Evolutionary conservation across 257 asterid species (phyloP), one percentile per base, ranked within the genome.

Genomic region (Ballota nigra): DNA sequence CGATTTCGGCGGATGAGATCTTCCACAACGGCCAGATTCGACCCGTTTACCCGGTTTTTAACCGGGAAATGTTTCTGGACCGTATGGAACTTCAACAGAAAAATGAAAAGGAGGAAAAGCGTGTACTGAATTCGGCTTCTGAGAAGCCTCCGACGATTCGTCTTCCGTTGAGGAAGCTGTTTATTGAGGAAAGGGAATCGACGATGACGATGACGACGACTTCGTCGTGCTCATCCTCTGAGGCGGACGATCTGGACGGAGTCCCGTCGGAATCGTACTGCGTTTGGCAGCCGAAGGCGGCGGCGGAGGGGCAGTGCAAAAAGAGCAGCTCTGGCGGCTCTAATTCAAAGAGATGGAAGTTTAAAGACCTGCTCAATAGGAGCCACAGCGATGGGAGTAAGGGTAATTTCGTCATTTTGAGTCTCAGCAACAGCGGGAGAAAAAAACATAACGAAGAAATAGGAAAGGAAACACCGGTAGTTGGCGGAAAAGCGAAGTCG

Each of bases 21-120:
- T 88, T 86, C 85, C 79, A 58, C 62, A 78, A 91, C 84, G 94
- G 96, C 18, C 87, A 81, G 86, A 88, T 91, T 78, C 88, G 89
- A 11, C 86, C 94, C 10, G 79, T 75, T 52, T 89, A 73, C 80
- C 95, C 96, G 0, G 66, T 87, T 64, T 89, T 87, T 26, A 76
- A 79, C 59, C 60, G 77, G 15, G 76, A 78, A 24, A 58, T 85
- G 70, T 67, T 80, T 3, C 60, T 71, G 38, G 72, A 56, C 8
- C 49, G 66, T 15, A 15, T 3, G n/a, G 45, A 52, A 11, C 19
- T 65, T 18, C 60, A 51, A 28, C 31, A 66, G 8, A 68, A 15
- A 6, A 56, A n/a, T 11, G 53, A 26, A 1, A 69, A 60, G 11
- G 75, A 61, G 4, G 72, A 18, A 40, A 68, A 43, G 58, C 66